These are phyloP conservation scores for Trichoderma simmonsii DNA, from an alignment of 2,329 filamentous ascomycete genomes.

Conservation along the genomic window DNA sequence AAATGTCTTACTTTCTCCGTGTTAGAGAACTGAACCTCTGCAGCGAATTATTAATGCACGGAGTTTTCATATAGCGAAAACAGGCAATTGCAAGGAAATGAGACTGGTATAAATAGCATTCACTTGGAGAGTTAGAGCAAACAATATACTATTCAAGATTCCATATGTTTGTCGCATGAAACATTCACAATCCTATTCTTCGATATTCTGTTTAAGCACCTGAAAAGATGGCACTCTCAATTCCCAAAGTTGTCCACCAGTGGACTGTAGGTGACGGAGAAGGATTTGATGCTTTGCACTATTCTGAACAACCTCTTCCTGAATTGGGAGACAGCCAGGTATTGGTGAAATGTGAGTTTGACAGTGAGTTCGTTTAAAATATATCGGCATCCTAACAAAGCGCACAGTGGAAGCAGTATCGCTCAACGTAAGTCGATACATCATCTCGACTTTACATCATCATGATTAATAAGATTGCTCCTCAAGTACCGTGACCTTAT, in stretches of 20 bases:
- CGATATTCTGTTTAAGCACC: background rate
- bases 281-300: background rate
- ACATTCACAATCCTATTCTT: background rate
- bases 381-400: background rate
- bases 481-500: constrained; percentile 1
- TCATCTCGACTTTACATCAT: no score
- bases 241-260: background rate
- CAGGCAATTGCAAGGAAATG: no score
- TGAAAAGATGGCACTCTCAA: background rate
- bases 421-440: background rate
- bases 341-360: background rate
- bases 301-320: background rate
- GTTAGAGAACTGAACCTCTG: background rate
- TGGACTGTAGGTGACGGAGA: background rate
- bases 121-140: background rate
- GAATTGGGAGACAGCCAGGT: constrained; percentile 5
- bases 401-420: background rate
- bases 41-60: background rate
- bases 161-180: background rate
- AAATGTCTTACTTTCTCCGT: background rate
- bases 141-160: background rate
- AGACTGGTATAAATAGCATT: background rate
- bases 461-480: background rate
- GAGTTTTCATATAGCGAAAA: background rate
- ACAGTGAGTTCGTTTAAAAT: background rate